Base-by-base conservation (phyloP, 2,329 filamentous ascomycete genomes). In the Botryotinia narcissicola region DNA sequence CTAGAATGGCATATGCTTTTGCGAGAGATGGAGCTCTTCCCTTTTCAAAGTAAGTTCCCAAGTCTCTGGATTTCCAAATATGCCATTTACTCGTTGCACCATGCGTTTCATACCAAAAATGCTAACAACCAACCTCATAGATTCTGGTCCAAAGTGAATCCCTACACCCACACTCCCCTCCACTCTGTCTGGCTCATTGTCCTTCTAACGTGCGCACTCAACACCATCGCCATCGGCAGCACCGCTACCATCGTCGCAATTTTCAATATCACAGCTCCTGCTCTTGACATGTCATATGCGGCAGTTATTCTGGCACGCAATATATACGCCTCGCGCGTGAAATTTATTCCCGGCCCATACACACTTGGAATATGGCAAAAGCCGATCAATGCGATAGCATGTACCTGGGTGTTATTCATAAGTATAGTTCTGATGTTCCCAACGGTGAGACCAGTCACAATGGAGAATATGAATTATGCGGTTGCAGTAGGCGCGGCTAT, bases 101-200 rank as follows among this genome's bases (percentile, higher is more conserved):
- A 67, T 25, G 35, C 44, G 59, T 48, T 20, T 25, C 10, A 18
- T 12, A 22, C 10, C 18, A 6, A 20, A n/a, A 57, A 22, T 42
- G 32, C 32, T 71, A 64, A 71, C 25, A 29, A n/a, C 12, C 18
- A 16, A 32, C 66, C 71, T 10, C 4, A 69, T 71, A 87, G 85
- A 16, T 84, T 85, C 77, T 86, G 87, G 81, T 84, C 85, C 61
- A 85, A 84, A 75, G 83, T 90, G 70, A 88, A 89, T 76, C 74
- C 78, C 14, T 77, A 81, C 67, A 91, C 89, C 0, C 83, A 86
- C 22, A 91, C 89, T 0, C 89, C 89, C 0, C 83, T 91, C 72
- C 87, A 90, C 74, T 86, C 88, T 3, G 89, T 91, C 72, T 91
- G 89, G 89, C 86, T 90, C 67, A 87, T 90, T 62, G 88, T 90